Evolutionary conservation across 495 filamentous ascomycete species (phyloP).

Genomic region (Trypethelium eluteriae): DNA sequence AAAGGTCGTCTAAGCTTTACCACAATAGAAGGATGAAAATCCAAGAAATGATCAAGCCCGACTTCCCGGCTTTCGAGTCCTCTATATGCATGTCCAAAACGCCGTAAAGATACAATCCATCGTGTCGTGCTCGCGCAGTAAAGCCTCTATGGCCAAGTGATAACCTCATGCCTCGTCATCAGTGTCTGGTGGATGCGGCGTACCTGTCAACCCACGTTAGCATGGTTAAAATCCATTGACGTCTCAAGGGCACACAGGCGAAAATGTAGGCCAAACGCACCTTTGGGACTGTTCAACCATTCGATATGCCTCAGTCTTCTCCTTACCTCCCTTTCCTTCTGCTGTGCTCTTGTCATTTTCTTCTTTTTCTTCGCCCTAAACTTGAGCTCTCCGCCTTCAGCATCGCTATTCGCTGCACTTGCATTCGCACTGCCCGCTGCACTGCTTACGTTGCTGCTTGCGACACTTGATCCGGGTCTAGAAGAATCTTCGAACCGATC

Average conservation of each 20-base stretch:
- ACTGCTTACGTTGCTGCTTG: slow-evolving; percentile 43
- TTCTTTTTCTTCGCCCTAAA: slow-evolving; percentile 96
- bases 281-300: slow-evolving; percentile 66
- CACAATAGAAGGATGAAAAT: neutral
- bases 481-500: slow-evolving; percentile 80
- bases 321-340: slow-evolving; percentile 86
- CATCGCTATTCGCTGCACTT: slow-evolving; percentile 75
- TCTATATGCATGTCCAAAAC: neutral
- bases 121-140: neutral
- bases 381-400: slow-evolving; percentile 71
- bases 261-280: neutral
- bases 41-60: neutral
- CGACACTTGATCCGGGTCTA: slow-evolving; percentile 53
- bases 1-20: neutral
- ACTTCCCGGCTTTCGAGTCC: neutral
- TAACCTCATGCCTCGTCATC: slow-evolving; percentile 35
- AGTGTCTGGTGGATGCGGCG: slow-evolving; percentile 38
- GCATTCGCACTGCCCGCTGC: slow-evolving; percentile 50
- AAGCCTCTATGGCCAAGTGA: neutral
- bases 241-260: slow-evolving; percentile 8
- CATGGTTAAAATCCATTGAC: neutral
- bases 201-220: slow-evolving; percentile 44
- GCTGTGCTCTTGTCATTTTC: slow-evolving; percentile 93
- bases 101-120: neutral
- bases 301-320: slow-evolving; percentile 89